A percentile compares a stretch with the other conserved stretches of the same genome.
phyloP scores from a whole-genome alignment of 257 asterid genomes.

The Penstemon barbatus region DNA sequence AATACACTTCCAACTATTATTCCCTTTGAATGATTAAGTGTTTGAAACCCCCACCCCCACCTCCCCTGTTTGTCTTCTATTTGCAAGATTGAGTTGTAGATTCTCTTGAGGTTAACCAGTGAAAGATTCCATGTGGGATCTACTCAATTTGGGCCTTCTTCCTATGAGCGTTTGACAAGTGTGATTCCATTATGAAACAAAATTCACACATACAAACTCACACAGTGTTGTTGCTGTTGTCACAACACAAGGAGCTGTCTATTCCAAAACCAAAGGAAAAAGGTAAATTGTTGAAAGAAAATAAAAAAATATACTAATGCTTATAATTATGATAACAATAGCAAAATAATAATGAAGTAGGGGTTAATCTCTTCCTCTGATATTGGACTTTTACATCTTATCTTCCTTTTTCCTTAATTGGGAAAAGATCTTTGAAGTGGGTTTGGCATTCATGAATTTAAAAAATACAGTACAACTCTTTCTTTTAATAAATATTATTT shows the following conservation, averaged over 20 bases:
- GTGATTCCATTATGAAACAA: slow-evolving; percentile 44
- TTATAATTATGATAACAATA: neutral
- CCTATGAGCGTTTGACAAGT: slow-evolving; percentile 43
- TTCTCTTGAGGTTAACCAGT: slow-evolving; percentile 38
- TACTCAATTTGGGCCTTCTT: slow-evolving; percentile 15
- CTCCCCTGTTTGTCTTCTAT: slow-evolving; percentile 12
- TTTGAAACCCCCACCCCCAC: slow-evolving; percentile 26
- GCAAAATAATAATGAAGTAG: slow-evolving; percentile 28
- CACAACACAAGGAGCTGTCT: slow-evolving; percentile 53
- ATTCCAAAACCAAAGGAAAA: slow-evolving; percentile 58
- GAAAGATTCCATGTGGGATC: slow-evolving; percentile 54
- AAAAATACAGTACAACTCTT: neutral
- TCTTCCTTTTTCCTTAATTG: slow-evolving; percentile 35
- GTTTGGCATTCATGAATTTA: slow-evolving; percentile 22
- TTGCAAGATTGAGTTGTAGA: slow-evolving; percentile 47
- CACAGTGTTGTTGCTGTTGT: slow-evolving; percentile 37
- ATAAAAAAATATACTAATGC: neutral
- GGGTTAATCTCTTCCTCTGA: slow-evolving; percentile 26
- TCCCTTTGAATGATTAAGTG: slow-evolving; percentile 35
- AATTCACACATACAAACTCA: neutral
- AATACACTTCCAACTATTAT: slow-evolving; percentile 18
- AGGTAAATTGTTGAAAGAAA: slow-evolving; percentile 7
- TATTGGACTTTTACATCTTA: slow-evolving; percentile 29
- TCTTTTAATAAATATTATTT: neutral
- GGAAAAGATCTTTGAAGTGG: slow-evolving; percentile 30